Evolutionary conservation across 2,329 filamentous ascomycete species (phyloP).

Genomic region (Arthrobotrys entomopaga): DNA sequence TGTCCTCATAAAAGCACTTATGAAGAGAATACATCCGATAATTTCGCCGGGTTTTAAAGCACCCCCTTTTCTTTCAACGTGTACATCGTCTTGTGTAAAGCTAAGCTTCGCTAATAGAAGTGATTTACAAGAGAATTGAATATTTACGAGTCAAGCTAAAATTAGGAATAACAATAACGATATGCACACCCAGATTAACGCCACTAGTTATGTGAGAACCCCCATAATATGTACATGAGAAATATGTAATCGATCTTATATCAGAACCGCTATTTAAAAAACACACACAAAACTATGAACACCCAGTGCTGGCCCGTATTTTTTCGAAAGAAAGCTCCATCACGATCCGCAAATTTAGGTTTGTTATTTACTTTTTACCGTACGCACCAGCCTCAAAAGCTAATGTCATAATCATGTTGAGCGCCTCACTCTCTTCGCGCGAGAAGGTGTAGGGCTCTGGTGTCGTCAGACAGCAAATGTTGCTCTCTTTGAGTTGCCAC

Average conservation of each 20-base stretch:
- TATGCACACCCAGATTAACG: not conserved
- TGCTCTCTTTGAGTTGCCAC: constrained; percentile 61
- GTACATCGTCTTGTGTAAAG: no score
- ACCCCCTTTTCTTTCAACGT: no score
- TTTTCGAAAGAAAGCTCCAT: no score
- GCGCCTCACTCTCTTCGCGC: constrained; percentile 57
- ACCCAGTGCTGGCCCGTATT: not conserved
- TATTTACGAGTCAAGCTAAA: no score
- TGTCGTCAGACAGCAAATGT: constrained; percentile 62
- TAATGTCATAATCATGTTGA: constrained; percentile 60
- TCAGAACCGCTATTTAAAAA: not conserved
- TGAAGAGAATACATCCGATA: no score
- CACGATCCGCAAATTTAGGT: no score
- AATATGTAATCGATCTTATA: constrained; percentile 1
- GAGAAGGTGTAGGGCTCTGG: constrained; percentile 58
- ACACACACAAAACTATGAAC: not conserved
- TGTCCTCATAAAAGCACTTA: no score
- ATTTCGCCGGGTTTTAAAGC: no score
- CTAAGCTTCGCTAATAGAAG: no score
- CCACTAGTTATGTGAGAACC: not conserved
- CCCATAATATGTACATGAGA: constrained; percentile 17
- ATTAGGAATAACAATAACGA: no score
- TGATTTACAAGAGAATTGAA: no score
- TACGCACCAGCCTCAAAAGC: constrained; percentile 56
- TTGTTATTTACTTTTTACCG: constrained; percentile 54